Base-by-base conservation (phyloP, 2,329 filamentous ascomycete genomes). In the Penicillium rolfsii region DNA sequence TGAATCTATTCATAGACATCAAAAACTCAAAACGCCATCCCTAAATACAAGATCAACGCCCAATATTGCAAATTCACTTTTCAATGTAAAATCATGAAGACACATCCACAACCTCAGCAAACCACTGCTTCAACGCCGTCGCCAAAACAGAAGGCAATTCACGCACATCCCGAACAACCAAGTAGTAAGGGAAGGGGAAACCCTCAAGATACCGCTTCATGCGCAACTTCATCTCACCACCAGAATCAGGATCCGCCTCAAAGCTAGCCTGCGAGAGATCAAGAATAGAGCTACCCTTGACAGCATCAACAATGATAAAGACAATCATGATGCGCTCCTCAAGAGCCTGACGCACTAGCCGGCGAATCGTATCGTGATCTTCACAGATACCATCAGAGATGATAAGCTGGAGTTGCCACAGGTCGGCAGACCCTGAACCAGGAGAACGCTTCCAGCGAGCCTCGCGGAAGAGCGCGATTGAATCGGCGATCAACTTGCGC, bases 301-400 rank as follows among this genome's bases (percentile, higher is more conserved):
- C 72, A 48, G 86, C 83, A 80, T 99, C 95, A 73, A 99, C 92
- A 71, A 99, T 90, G 70, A 99, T 91, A 76, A 99, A 99, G 5
- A 99, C 94, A 64, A 98, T 88, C 91, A 99, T 97, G 73, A 99
- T 96, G 16, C 93, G 85, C 78, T 97, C 91, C 76, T 97, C 93
- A 71, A 93, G 88, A 0, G 95, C 94, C 77, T 94, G 89, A 9
- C 95, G 85, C 11, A 99, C 87, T 24, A 98, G 83, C 5, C 91
- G 83, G 16, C 91, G 85, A 67, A 99, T 93, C 5, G 86, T 84
- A 19, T 93, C 91, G 75, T 98, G 94, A 52, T 93, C 89, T 55
- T 96, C 92, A 67, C 93, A 97, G 26, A 98, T 87, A 8, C 96
- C 95, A 71, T 99, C 95, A 0, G 91, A 96, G 56, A 99, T 88